These are phyloP conservation scores for Saturnispora besseyi DNA, from an alignment of 805 yeast species.

Conservation along the genomic window DNA sequence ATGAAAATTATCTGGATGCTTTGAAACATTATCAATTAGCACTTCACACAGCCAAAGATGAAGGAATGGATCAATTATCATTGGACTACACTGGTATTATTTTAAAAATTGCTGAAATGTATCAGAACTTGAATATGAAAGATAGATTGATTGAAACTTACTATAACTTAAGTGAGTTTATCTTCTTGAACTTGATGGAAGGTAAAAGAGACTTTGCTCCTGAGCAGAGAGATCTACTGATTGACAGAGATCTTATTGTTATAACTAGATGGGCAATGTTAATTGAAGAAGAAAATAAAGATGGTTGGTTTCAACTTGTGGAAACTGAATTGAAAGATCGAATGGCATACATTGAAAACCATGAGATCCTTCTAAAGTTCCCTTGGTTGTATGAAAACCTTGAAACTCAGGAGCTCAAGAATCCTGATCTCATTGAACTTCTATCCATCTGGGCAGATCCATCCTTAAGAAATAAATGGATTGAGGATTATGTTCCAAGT, in stretches of 20 bases:
- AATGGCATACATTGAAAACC: slow-evolving; percentile 21
- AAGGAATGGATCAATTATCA: slow-evolving; percentile 44
- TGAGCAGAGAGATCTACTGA: slow-evolving; percentile 18
- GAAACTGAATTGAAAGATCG: slow-evolving; percentile 23
- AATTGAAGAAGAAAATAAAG: slow-evolving; percentile 8
- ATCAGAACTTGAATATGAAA: slow-evolving; percentile 52
- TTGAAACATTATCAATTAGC: slow-evolving; percentile 68
- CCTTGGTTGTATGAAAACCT: slow-evolving; percentile 8
- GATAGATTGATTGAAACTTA: slow-evolving; percentile 59
- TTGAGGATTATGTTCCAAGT: slow-evolving; percentile 16
- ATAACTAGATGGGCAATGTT: slow-evolving; percentile 21
- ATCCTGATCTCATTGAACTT: slow-evolving; percentile 17
- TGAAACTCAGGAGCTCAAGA: neutral
- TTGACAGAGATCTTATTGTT: slow-evolving; percentile 25
- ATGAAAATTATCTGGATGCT: slow-evolving; percentile 57
- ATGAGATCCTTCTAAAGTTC: slow-evolving; percentile 8
- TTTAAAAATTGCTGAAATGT: slow-evolving; percentile 80
- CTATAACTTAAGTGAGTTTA: slow-evolving; percentile 19
- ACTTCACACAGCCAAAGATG: slow-evolving; percentile 48
- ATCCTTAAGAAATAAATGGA: slow-evolving; percentile 14
- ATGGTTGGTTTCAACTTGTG: slow-evolving; percentile 7
- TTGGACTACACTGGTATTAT: slow-evolving; percentile 90
- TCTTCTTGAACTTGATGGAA: slow-evolving; percentile 22
- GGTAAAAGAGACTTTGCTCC: slow-evolving; percentile 15
- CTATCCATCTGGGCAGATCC: slow-evolving; percentile 15